Percentiles rank a stretch among this genome's conserved stretches.
These are phyloP conservation scores for Talaromyces sp. DNA, from an alignment of 2,329 filamentous ascomycete species.

Conservation along the genomic window DNA sequence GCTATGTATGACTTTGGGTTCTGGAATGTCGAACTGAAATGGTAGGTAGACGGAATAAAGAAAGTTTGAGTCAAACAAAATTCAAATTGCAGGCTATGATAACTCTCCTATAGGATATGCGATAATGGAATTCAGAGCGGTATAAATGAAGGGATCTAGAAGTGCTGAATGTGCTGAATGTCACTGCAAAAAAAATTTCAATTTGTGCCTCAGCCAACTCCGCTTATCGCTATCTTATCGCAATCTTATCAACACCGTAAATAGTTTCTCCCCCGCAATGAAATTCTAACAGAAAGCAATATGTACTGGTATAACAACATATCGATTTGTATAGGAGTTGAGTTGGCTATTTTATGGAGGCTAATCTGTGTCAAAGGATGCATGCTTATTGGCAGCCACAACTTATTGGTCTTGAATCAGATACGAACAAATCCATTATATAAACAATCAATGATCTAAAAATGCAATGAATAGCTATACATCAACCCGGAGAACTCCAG, in stretches of 20 bases:
- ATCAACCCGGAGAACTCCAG: not conserved
- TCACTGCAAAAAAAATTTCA: slow-evolving; percentile 5
- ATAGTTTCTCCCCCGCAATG: no score
- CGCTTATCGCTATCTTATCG: slow-evolving; percentile 17
- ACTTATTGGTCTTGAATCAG: not conserved
- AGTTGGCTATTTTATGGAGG: no score
- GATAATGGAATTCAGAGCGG: not conserved
- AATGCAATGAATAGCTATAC: not conserved
- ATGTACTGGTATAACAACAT: no score
- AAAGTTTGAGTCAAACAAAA: not conserved
- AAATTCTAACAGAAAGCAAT: no score
- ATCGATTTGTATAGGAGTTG: no score
- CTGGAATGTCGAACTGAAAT: not conserved
- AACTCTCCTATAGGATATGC: not conserved
- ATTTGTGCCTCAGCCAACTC: not conserved
- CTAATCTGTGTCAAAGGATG: no score
- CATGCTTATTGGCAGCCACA: not conserved
- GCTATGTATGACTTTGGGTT: not conserved
- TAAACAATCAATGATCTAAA: not conserved
- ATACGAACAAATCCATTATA: not conserved
- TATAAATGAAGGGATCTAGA: not conserved
- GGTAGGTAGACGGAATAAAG: no score
- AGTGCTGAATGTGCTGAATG: not conserved
- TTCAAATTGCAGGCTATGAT: not conserved
- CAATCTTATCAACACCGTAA: slow-evolving; percentile 2